Evolutionary conservation across 176 grass and related monocot species (phyloP), one percentile per base, ranked within the genome.

Genomic region (Themeda triandra): DNA sequence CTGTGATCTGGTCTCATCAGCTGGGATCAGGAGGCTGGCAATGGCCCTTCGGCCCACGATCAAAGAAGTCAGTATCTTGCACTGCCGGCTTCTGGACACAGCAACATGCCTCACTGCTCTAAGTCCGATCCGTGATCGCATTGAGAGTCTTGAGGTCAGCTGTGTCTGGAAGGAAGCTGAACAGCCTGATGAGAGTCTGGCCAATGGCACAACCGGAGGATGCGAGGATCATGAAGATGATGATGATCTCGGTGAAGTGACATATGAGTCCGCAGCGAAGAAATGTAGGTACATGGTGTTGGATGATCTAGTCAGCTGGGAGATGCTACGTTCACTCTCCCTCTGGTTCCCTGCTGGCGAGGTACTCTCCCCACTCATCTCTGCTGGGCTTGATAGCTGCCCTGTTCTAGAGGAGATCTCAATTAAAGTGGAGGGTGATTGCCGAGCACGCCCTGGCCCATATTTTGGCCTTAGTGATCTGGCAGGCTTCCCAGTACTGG

Each of bases 391-490:
- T 11, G 63, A 87, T 56, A 83, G 79, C 88, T 99, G 97, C 37
- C 93, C 97, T 10, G 62, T 82, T 65, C 91, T 99, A 45, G 92
- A 93, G 73, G 90, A 90, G 76, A 92, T 99, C 78, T 80, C 83
- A 28, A 94, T 99, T 70, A 99, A 94, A 76, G 92, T 96, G 74
- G 97, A 99, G 71, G 97, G 97, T 13, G 93, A 99, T 88, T 94
- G 94, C 39, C 77, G 93, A 83, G 82, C 86, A 3, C 85, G 49
- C 10, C 90, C 86, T 63, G 66, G 58, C 35, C 13, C 37, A 14
- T 54, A 65, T 17, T 99, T 99, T 14, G 97, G 97, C 37, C 39
- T 99, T 37, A 85, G 72, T 69, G 72, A 83, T 33, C 93, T 99
- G 63, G 84, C 63, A n/a, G 81, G 80, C 29, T 96, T 93, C 76